Conservation (phyloP, 1,284 basidiomycete genomes). For the Apiotrichum siamense region DNA sequence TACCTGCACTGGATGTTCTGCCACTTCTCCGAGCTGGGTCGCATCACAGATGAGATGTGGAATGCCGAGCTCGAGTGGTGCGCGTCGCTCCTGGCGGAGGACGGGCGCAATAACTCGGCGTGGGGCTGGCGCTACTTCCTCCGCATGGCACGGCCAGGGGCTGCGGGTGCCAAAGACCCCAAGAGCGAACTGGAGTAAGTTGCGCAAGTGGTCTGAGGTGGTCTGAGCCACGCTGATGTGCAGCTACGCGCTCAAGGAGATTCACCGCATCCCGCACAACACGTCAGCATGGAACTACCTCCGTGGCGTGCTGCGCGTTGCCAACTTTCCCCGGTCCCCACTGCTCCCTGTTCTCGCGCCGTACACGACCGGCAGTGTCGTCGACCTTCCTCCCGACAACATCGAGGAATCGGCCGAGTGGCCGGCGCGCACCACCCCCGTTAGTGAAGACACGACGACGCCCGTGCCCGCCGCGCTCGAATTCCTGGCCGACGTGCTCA, state of each 20-base stretch:
- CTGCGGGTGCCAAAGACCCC: slow-evolving; percentile 32
- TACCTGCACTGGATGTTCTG: slow-evolving; percentile 86
- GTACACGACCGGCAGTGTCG: slow-evolving; percentile 51
- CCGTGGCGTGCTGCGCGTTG: slow-evolving; percentile 52
- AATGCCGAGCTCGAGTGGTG: slow-evolving; percentile 68
- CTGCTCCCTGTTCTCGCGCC: slow-evolving; percentile 59
- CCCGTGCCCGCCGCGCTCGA: slow-evolving; percentile 74
- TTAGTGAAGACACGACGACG: slow-evolving; percentile 61
- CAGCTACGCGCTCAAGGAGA: slow-evolving; percentile 62
- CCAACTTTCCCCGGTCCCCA: slow-evolving; percentile 51
- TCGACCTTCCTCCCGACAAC: slow-evolving; percentile 22
- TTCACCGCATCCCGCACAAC: slow-evolving; percentile 84
- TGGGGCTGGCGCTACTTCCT: slow-evolving; percentile 98
- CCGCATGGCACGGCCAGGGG: slow-evolving; percentile 63
- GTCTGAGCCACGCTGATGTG: slow-evolving; percentile 31
- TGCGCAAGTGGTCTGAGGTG: slow-evolving; percentile 53
- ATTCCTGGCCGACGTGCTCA: slow-evolving; percentile 73
- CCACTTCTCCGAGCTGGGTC: slow-evolving; percentile 55
- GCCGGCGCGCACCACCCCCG: slow-evolving; percentile 42
- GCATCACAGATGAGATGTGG: slow-evolving; percentile 61
- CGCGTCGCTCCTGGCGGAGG: slow-evolving; percentile 64
- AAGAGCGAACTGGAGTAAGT: slow-evolving; percentile 61
- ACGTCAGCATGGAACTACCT: slow-evolving; percentile 92
- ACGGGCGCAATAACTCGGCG: slow-evolving; percentile 92
- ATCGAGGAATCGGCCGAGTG: slow-evolving; percentile 24